Percentiles rank a stretch among this genome's conserved stretches.
These are phyloP conservation scores for Claviceps africana DNA, from an alignment of 2,329 filamentous ascomycete species.

Conservation along the genomic window DNA sequence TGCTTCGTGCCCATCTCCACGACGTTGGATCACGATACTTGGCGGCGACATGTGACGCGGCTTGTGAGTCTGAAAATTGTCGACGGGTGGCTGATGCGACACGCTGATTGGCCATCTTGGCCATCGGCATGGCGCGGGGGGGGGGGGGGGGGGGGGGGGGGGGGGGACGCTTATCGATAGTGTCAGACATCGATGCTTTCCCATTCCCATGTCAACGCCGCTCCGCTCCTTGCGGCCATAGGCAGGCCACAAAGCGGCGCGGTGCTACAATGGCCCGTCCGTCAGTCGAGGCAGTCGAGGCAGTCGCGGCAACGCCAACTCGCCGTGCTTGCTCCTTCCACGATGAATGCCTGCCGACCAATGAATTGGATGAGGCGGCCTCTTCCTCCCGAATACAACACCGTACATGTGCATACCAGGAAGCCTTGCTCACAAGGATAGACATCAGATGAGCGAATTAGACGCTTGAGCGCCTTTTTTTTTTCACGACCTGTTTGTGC, in stretches of 20 bases:
- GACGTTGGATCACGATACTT: conserved; percentile 2
- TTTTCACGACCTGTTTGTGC: not conserved
- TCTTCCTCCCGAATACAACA: not conserved
- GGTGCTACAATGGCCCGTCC: not conserved
- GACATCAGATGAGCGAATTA: not conserved
- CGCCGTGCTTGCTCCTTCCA: not conserved
- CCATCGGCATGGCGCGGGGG: not conserved
- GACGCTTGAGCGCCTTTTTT: not conserved
- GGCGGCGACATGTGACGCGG: not conserved
- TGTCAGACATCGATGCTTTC: not conserved
- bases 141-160: no score
- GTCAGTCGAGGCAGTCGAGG: not conserved
- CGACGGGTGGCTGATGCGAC: conserved; percentile 11
- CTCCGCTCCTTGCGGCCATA: not conserved
- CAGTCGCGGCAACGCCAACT: not conserved
- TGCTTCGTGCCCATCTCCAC: conserved; percentile 16
- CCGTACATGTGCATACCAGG: not conserved
- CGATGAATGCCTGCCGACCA: not conserved
- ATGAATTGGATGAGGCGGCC: not conserved
- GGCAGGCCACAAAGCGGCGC: no score
- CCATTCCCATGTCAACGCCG: not conserved
- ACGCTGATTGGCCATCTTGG: conserved; percentile 22
- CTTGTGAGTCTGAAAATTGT: conserved; percentile 21
- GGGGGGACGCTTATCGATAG: conserved; percentile 4
- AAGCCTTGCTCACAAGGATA: not conserved